These are phyloP conservation scores for Xylariaceae sp. DNA, from an alignment of 2,329 filamentous ascomycete genomes.

Conservation along the genomic window DNA sequence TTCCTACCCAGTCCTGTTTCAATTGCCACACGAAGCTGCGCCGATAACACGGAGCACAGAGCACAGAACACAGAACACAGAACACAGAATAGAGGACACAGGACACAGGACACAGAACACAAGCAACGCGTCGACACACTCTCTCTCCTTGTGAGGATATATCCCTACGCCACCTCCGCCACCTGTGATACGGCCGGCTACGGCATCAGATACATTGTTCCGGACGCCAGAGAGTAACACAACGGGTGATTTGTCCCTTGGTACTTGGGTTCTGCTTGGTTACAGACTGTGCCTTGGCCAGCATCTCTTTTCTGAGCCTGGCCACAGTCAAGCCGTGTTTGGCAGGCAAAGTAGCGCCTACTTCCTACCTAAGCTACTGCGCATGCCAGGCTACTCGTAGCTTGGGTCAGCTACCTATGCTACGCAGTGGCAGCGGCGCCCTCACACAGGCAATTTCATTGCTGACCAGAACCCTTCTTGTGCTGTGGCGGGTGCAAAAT, in stretches of 20 bases:
- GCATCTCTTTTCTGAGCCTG: background rate
- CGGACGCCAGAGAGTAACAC: conserved; percentile 19
- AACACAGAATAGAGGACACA: no score
- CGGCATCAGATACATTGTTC: conserved; percentile 14
- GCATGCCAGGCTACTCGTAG: no score
- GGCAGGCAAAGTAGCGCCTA: background rate
- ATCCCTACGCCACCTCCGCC: conserved; percentile 7
- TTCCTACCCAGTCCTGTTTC: background rate
- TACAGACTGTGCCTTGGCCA: background rate
- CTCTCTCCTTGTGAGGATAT: background rate
- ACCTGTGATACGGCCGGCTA: conserved; percentile 23
- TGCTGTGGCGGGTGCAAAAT: conserved; percentile 1
- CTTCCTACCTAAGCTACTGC: background rate
- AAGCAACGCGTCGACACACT: conserved; percentile 10
- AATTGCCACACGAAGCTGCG: conserved; percentile 18
- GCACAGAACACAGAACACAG: no score
- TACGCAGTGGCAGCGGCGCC: no score
- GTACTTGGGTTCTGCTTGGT: background rate
- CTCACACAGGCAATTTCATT: no score
- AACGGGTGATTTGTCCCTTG: conserved; percentile 5
- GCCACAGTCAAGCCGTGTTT: background rate
- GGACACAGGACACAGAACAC: conserved; percentile 1
- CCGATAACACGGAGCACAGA: conserved; percentile 9
- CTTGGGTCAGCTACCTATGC: no score
- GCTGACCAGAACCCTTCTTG: background rate